These are phyloP conservation scores for Schizonepeta tenuifolia DNA, from an alignment of 257 asterid species.

Conservation along the genomic window DNA sequence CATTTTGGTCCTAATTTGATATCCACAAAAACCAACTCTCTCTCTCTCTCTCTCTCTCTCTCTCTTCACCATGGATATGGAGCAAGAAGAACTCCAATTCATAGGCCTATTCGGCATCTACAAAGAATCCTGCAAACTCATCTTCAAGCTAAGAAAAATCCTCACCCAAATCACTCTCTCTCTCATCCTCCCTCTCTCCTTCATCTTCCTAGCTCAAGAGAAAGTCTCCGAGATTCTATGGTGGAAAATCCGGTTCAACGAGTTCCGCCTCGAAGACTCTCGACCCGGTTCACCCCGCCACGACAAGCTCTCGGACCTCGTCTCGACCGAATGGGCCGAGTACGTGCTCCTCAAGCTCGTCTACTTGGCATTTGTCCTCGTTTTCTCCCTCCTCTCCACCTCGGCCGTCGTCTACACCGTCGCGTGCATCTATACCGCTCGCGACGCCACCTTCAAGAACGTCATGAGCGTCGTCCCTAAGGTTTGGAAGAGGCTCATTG, in stretches of 20 bases:
- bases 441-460: slow-evolving; percentile 46
- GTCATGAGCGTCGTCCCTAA: slow-evolving; percentile 63
- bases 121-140: slow-evolving; percentile 54
- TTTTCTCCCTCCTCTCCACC: slow-evolving; percentile 66
- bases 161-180: slow-evolving; percentile 61
- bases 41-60: slow-evolving; percentile 3
- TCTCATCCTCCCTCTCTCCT: slow-evolving; percentile 62
- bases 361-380: slow-evolving; percentile 45
- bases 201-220: slow-evolving; percentile 59
- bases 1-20: neutral
- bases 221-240: slow-evolving; percentile 41
- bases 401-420: slow-evolving; percentile 67
- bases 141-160: slow-evolving; percentile 48
- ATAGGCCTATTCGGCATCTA: slow-evolving; percentile 60
- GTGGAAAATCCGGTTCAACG: slow-evolving; percentile 37
- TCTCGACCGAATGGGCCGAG: slow-evolving; percentile 37
- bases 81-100: slow-evolving; percentile 69
- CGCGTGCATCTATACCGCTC: slow-evolving; percentile 53
- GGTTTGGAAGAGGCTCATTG: slow-evolving; percentile 67
- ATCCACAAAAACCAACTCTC: neutral
- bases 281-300: neutral
- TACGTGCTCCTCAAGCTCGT: slow-evolving; percentile 38
- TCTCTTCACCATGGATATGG: slow-evolving; percentile 51
- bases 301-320: slow-evolving; percentile 31
- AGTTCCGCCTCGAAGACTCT: slow-evolving; percentile 18